A percentile compares a stretch with the other conserved stretches of the same genome.
These are phyloP conservation scores for Talaromyces pinophilus DNA, from an alignment of 2,329 filamentous ascomycete genomes.

Conservation along the genomic window DNA sequence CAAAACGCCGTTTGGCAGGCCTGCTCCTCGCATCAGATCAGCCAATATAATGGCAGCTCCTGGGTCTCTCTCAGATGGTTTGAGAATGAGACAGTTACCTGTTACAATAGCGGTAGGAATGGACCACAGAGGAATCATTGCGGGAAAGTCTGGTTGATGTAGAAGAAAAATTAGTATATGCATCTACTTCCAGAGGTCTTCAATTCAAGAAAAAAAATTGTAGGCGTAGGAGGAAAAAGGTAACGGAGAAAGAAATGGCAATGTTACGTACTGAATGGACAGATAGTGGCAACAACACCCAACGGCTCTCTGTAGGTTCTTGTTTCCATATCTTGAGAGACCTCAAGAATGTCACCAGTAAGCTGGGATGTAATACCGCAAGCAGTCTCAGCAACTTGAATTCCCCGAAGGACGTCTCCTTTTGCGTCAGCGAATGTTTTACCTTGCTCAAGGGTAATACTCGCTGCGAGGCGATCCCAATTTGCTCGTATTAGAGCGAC, in stretches of 20 bases:
- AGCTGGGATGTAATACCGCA: slow-evolving; percentile 68
- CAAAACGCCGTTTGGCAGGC: slow-evolving; percentile 65
- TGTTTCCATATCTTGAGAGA: slow-evolving; percentile 70
- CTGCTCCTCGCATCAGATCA: slow-evolving; percentile 63
- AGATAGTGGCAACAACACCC: slow-evolving; percentile 40
- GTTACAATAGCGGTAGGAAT: slow-evolving; percentile 63
- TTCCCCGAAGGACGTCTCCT: slow-evolving; percentile 64
- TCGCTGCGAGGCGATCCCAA: slow-evolving; percentile 65
- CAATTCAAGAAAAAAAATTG: no score
- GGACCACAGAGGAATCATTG: slow-evolving; percentile 69
- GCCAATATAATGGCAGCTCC: slow-evolving; percentile 67
- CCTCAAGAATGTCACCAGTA: slow-evolving; percentile 65
- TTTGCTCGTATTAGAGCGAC: slow-evolving; percentile 61
- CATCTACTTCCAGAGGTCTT: no score
- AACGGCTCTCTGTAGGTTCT: slow-evolving; percentile 65
- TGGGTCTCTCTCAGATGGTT: slow-evolving; percentile 67
- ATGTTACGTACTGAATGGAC: no score
- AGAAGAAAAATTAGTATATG: no score
- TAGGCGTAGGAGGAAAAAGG: no score
- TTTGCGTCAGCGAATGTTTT: slow-evolving; percentile 67
- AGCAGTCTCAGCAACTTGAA: slow-evolving; percentile 67
- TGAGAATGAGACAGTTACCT: slow-evolving; percentile 65
- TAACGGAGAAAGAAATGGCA: no score
- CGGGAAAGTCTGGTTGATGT: slow-evolving; percentile 52
- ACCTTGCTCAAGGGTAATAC: slow-evolving; percentile 67